Conservation (phyloP, 2,329 filamentous ascomycete species). For the Talaromyces sp. region DNA sequence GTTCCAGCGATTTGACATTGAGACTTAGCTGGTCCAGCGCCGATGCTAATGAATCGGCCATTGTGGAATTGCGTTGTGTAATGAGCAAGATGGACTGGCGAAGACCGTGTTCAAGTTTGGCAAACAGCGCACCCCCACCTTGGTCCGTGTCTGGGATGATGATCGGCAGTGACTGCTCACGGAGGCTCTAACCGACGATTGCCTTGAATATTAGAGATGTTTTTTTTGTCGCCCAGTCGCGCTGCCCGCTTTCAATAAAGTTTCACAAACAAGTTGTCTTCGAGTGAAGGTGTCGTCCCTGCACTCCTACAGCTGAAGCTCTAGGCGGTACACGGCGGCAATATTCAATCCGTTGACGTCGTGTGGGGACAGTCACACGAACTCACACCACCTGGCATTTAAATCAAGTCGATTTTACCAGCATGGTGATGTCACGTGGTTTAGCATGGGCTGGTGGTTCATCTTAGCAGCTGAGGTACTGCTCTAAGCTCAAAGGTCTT, state of each 20-base stretch:
- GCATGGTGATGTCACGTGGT: too few relatives aligned
- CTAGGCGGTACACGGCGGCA: neutral
- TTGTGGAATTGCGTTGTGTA: constrained; percentile 9
- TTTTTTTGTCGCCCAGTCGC: too few relatives aligned
- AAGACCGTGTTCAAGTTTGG: constrained; percentile 8
- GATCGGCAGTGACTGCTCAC: too few relatives aligned
- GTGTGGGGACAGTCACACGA: too few relatives aligned
- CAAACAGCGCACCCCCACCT: constrained; percentile 17
- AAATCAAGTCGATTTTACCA: neutral
- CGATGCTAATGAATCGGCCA: constrained; percentile 31
- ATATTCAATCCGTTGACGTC: neutral
- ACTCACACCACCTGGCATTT: neutral
- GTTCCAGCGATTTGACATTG: constrained; percentile 25
- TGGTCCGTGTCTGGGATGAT: neutral
- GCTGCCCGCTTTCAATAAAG: too few relatives aligned
- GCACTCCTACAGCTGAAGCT: neutral
- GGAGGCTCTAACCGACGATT: too few relatives aligned
- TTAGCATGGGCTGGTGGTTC: too few relatives aligned
- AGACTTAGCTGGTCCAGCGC: constrained; percentile 33
- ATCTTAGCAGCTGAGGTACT: too few relatives aligned
- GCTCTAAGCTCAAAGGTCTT: too few relatives aligned
- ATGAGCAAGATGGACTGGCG: neutral
- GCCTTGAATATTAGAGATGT: too few relatives aligned
- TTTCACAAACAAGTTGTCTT: too few relatives aligned
- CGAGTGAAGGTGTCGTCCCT: too few relatives aligned